Base-by-base conservation (phyloP, 805 yeast species). In the Yarrowia yakushimensis region DNA sequence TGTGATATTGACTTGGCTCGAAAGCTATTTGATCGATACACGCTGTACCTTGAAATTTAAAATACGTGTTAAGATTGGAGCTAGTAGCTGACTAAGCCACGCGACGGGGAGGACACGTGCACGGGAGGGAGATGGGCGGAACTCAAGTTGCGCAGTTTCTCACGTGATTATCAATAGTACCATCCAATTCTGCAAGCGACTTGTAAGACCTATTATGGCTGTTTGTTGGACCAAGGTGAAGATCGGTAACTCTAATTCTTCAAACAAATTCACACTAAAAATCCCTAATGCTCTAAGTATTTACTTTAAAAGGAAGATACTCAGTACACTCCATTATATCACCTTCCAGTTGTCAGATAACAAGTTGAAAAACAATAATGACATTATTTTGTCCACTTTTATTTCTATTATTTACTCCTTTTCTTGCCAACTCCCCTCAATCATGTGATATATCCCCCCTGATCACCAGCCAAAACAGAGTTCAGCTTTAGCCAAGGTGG, bases 1-100 rank as follows among this genome's bases (percentile, higher is more conserved):
- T 15, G 34, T 31, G 34, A 31, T 31, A 31, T 31, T 37, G 18
- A 60, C 61, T 9, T n/a, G 61, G n/a, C 28, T 4, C 10, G 2
- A 54, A 41, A 22, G 39, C 30, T 30, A 12, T 39, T 22, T n/a
- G 31, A 25, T 25, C 25, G 48, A 42, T 42, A 22, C 48, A 42
- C 48, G 39, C 60, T 15, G 52, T 23, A 28, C 27, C 48, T 22
- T 41, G 62, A 57, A 37, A 60, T 28, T 36, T 25, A 25, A 33
- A 25, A 31, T 52, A 52, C 59, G 59, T 52, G 59, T 52, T 36
- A 52, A 48, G 55, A 31, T 48, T 48, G 39, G 36, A 10, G 34
- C 34, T 27, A 28, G 50, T 11, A 4, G 39, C 39, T 31, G n/a
- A 48, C 28, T 45, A 28, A 45, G 25, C 52, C 13, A n/a, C n/a